Percentiles rank a stretch among this genome's conserved stretches.
Conservation (phyloP, 2,329 filamentous ascomycete genomes). For the Clarireedia homoeocarpa region DNA sequence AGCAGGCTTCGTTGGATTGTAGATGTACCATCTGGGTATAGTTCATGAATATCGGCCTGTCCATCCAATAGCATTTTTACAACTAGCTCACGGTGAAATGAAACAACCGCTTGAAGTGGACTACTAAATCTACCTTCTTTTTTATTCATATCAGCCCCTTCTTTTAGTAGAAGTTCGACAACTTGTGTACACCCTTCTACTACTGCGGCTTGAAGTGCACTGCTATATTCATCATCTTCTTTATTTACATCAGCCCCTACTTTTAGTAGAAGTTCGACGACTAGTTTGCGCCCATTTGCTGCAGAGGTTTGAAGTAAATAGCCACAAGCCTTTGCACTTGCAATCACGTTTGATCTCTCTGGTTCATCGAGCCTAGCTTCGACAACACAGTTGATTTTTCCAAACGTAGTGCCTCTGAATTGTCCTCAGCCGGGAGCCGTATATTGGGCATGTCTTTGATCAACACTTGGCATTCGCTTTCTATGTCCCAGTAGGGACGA, state of each 20-base stretch:
- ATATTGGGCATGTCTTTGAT: not conserved
- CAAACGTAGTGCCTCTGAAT: not conserved
- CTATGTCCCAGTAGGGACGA: slow-evolving; percentile 7
- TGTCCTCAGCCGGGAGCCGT: slow-evolving; percentile 3
- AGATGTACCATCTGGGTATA: too few species aligned
- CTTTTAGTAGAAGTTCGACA: not conserved
- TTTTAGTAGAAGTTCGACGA: not conserved
- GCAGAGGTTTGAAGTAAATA: too few species aligned
- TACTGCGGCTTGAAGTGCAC: slow-evolving; percentile 2
- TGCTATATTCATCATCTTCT: not conserved
- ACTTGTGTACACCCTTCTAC: not conserved
- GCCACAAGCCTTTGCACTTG: not conserved
- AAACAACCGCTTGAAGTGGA: not conserved
- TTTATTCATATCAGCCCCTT: not conserved
- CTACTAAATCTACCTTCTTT: not conserved
- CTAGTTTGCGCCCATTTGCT: too few species aligned
- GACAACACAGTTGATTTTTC: slow-evolving; percentile 10
- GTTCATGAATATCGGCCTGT: too few species aligned
- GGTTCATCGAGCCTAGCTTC: not conserved
- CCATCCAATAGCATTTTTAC: too few species aligned
- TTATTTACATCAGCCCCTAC: not conserved
- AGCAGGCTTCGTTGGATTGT: too few species aligned
- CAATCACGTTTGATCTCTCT: not conserved
- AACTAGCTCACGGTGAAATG: too few species aligned
- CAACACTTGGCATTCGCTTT: not conserved